Base-by-base conservation (phyloP, 2,329 filamentous ascomycete genomes). In the Claviceps pazoutovae region DNA sequence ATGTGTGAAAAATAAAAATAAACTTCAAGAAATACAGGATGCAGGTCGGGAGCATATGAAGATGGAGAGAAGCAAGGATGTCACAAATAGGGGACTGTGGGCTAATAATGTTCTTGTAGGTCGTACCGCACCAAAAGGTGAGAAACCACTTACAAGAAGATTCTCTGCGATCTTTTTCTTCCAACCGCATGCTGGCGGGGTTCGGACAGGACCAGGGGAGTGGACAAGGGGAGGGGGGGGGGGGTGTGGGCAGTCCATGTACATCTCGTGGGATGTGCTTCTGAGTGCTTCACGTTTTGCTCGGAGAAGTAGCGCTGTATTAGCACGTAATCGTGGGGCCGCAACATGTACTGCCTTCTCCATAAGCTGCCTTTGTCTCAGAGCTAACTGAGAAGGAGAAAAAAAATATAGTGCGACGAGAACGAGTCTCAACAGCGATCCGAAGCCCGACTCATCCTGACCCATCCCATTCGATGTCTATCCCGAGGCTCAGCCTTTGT, bases 161-260 rank as follows among this genome's bases (percentile, higher is more conserved):
- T 34, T 56, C 53, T 53, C 44, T 55, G 53, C 51, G 46, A 55
- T 52, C 54, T 54, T 54, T 48, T 34, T 55, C 51, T 30, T 21
- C 21, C 30, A 49, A 38, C 37, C 51, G 56, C 51, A 52, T 45
- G 37, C 46, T 41, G n/a, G n/a, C 30, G 38, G 34, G 43, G 37
- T 34, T 45, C 46, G 26, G 46, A 46, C 34, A 49, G 47, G 49
- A 50, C 37, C 43, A 30, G 38, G 43, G 34, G 23, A 44, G 47
- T 41, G 13, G 49, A 47, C 53, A 50, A 23, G 42, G 48, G 21
- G 48, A 34, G 46, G 41, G 36, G 30, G 49, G 45, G 16, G 47
- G 11, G 47, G 26, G 48, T 26, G 37, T 23, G n/a, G 7, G n/a
- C 13, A 19, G 19, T 37, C 30, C n/a, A 5, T 50, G 30, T 41